Evolutionary conservation across 2,329 filamentous ascomycete genomes (phyloP), one percentile per base, ranked within the genome.

Genomic region (Magnaporthales sp.): DNA sequence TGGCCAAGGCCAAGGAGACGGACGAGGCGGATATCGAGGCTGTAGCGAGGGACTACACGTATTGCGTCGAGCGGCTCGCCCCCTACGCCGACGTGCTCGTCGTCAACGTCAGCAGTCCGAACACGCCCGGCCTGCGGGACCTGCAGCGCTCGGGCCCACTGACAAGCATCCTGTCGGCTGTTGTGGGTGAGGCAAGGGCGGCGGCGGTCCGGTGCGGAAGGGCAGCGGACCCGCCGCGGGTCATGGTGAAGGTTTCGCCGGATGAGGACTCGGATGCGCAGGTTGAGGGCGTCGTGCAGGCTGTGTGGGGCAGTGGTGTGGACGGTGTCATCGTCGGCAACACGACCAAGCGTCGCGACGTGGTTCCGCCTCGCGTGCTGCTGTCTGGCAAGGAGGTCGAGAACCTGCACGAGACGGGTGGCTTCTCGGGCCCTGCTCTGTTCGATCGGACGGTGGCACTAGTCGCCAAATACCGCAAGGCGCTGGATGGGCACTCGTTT

Each of bases 221-320:
- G 69, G 84, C 90, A 13, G 83, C 90, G 30, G 86, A 83, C 0
- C 91, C 89, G 73, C 92, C 91, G 0, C 87, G 83, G 67, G 92
- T 99, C 67, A 97, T 99, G 92, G 95, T 99, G 73, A 99, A 99
- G 81, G 94, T 99, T 24, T 96, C 92, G 68, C 95, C 95, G 0
- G 95, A 99, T 72, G 95, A 98, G 79, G 92, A 97, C 75, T 87
- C 90, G 24, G 88, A 93, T 65, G 82, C 88, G 67, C 93, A 99
- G 75, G 86, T 99, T 68, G 85, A 89, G 58, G 95, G 93, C 9
- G 96, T 99, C 67, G 94, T 92, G 68, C 86, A 93, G 71, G 93
- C 93, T 0, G 89, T 97, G 13, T 90, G 88, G 81, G 82, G 83
- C 71, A 92, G 91, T 68, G 93, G 93, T 7, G 93, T 98, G 1